Evolutionary conservation across 306 rosid species (phyloP).

Genomic region (Ormosia semicastrata): DNA sequence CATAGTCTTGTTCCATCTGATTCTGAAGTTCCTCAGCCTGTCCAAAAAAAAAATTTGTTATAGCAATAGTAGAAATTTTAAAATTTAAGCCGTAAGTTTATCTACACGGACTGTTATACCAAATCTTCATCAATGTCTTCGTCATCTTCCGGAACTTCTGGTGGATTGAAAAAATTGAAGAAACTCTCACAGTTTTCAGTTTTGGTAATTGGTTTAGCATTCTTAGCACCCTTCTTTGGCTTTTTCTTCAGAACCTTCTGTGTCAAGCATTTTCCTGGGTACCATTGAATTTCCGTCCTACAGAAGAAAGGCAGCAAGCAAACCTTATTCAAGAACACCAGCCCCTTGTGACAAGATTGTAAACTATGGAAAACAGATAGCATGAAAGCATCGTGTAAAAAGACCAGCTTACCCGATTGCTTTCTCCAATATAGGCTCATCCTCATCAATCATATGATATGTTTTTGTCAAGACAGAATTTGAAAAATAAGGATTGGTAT

Average conservation of each 20-base stretch:
- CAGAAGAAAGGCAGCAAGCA: not conserved
- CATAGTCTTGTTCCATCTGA: conserved; percentile 83
- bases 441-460: conserved; percentile 82
- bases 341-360: not conserved
- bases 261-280: conserved; percentile 70
- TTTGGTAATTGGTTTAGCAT: conserved; percentile 77
- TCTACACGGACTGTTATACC: conserved; percentile 37
- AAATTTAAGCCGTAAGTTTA: not conserved
- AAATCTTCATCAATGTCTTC: conserved; percentile 79
- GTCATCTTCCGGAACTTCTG: conserved; percentile 79
- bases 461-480: conserved; percentile 69
- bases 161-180: conserved; percentile 84
- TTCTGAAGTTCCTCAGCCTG: conserved; percentile 85
- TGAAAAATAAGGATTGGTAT: conserved; percentile 68
- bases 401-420: conserved; percentile 65
- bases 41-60: not conserved
- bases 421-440: conserved; percentile 76
- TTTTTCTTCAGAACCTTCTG: conserved; percentile 77
- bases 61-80: not conserved
- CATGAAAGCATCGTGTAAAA: not conserved
- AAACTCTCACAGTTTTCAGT: conserved; percentile 83
- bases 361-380: not conserved
- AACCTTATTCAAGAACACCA: not conserved
- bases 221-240: conserved; percentile 77
- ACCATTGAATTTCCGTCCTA: conserved; percentile 84